Evolutionary conservation across 2,329 filamentous ascomycete species (phyloP).

Genomic region (Arthrobotrys sinensis): DNA sequence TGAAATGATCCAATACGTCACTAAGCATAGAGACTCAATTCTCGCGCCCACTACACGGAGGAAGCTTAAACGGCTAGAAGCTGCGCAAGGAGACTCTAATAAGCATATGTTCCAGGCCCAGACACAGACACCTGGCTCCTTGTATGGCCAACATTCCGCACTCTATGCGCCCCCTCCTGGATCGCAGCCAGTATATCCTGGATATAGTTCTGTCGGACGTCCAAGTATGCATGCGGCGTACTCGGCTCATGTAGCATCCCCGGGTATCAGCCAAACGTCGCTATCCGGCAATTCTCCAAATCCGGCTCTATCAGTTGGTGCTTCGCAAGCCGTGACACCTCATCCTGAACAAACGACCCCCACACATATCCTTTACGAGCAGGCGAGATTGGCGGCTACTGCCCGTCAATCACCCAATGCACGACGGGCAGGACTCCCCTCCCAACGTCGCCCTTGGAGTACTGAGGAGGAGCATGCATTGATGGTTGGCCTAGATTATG

Average conservation of each 20-base stretch:
- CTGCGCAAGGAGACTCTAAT: conserved; percentile 50
- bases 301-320: conserved; percentile 43
- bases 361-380: conserved; percentile 75
- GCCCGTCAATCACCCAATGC: conserved; percentile 73
- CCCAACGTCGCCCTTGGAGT: conserved; percentile 83
- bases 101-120: conserved; percentile 60
- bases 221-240: conserved; percentile 45
- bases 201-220: conserved; percentile 38
- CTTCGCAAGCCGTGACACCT: conserved; percentile 60
- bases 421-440: conserved; percentile 72
- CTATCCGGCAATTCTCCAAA: conserved; percentile 49
- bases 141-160: conserved; percentile 44
- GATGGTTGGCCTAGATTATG: conserved; percentile 88
- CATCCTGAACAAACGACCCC: conserved; percentile 67
- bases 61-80: conserved; percentile 51
- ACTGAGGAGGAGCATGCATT: conserved; percentile 90
- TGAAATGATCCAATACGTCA: conserved; percentile 74
- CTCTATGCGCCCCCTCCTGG: conserved; percentile 32
- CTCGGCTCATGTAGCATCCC: conserved; percentile 38
- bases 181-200: conserved; percentile 54
- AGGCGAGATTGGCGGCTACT: conserved; percentile 73
- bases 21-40: conserved; percentile 73
- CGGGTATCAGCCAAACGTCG: conserved; percentile 52
- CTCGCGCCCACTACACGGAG: conserved; percentile 66
- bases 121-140: conserved; percentile 26